These are phyloP conservation scores for Claviceps monticola DNA, from an alignment of 2,329 filamentous ascomycete species.

Conservation along the genomic window DNA sequence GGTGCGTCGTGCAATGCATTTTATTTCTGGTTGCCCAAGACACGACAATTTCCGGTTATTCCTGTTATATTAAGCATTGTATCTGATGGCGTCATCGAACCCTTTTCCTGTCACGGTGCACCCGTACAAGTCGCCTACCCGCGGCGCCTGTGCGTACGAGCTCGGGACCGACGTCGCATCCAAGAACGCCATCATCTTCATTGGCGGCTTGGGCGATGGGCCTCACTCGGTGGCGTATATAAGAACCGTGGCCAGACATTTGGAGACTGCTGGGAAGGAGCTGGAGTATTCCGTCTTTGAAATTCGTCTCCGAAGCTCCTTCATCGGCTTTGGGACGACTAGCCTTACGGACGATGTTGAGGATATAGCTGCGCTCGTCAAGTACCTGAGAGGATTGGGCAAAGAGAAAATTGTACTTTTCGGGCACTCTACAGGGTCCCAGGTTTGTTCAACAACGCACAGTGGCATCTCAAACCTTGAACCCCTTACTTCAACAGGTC, in stretches of 20 bases:
- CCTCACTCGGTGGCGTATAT: slow-evolving; percentile 50
- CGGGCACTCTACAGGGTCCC: slow-evolving; percentile 46
- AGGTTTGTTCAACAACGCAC: slow-evolving; percentile 23
- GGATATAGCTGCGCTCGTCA: slow-evolving; percentile 38
- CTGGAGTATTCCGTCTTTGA: slow-evolving; percentile 42
- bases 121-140: slow-evolving; percentile 27
- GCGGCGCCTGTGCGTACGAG: slow-evolving; percentile 33
- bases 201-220: slow-evolving; percentile 58
- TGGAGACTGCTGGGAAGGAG: slow-evolving; percentile 21
- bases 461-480: background rate
- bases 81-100: slow-evolving; percentile 11
- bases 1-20: background rate
- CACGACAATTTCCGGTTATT: background rate
- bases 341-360: slow-evolving; percentile 37
- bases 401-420: slow-evolving; percentile 39
- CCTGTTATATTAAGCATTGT: background rate
- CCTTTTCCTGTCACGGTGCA: slow-evolving; percentile 33
- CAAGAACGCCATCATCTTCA: slow-evolving; percentile 50
- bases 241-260: slow-evolving; percentile 28
- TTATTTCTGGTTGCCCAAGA: background rate
- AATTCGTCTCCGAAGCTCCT: slow-evolving; percentile 40
- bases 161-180: slow-evolving; percentile 22
- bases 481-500: background rate
- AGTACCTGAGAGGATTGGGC: slow-evolving; percentile 37
- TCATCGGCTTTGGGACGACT: slow-evolving; percentile 35